phyloP scores from a whole-genome alignment of 2,329 filamentous ascomycete species.

The Piedraia hortae region DNA sequence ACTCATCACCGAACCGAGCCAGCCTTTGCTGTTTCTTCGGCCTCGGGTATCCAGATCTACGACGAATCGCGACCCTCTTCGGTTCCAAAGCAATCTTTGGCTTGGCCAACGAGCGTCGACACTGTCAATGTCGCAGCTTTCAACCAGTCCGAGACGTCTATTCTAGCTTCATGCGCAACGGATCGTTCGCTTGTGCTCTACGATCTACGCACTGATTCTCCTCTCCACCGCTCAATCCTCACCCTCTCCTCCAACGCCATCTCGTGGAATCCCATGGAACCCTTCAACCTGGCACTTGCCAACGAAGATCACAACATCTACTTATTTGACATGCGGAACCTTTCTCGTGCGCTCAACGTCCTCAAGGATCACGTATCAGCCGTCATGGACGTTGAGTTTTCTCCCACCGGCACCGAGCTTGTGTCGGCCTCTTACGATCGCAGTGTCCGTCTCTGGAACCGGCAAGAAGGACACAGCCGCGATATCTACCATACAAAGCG shows the following conservation, averaged over 20 bases:
- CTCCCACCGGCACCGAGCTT: conserved; percentile 77
- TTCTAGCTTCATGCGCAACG: conserved; percentile 59
- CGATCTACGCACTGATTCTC: conserved; percentile 64
- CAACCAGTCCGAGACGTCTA: conserved; percentile 80
- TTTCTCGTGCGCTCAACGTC: conserved; percentile 66
- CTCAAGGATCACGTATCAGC: conserved; percentile 73
- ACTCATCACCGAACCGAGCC: conserved; percentile 57
- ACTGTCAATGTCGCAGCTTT: conserved; percentile 74
- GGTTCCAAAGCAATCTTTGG: conserved; percentile 52
- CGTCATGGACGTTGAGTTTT: conserved; percentile 92
- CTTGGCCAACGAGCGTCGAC: conserved; percentile 70
- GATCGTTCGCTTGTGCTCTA: conserved; percentile 77
- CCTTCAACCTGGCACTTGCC: conserved; percentile 79
- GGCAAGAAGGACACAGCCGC: conserved; percentile 53
- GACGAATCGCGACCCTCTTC: conserved; percentile 55
- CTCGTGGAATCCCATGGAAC: conserved; percentile 89
- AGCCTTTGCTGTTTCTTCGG: conserved; percentile 50
- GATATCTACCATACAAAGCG: conserved; percentile 95
- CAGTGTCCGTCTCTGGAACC: conserved; percentile 63
- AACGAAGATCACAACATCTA: conserved; percentile 87
- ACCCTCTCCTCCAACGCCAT: conserved; percentile 62
- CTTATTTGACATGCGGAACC: conserved; percentile 82
- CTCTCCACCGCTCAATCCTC: conserved; percentile 55
- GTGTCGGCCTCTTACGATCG: conserved; percentile 75
- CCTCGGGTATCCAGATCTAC: conserved; percentile 60